phyloP scores from a whole-genome alignment of 768 basidiomycete species.

The Leccinum variicolor region DNA sequence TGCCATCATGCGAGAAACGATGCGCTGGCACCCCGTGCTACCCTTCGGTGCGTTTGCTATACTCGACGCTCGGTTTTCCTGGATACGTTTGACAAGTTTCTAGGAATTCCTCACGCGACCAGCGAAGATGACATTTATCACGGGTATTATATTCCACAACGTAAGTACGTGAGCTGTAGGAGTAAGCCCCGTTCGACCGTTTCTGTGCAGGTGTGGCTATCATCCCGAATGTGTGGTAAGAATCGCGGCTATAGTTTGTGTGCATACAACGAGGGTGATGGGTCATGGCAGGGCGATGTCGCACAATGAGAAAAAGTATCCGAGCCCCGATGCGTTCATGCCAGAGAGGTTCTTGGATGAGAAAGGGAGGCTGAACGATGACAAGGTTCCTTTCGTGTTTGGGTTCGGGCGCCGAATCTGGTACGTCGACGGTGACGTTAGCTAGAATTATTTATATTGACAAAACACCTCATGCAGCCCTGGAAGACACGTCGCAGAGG shows the following conservation, averaged over 20 bases:
- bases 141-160: not conserved
- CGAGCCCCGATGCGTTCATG: not conserved
- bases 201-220: not conserved
- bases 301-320: not conserved
- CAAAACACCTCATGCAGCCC: slow-evolving; percentile 1
- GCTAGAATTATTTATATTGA: not conserved
- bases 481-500: slow-evolving; percentile 21
- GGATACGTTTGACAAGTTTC: not conserved
- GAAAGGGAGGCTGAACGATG: not conserved
- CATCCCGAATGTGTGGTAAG: not conserved
- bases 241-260: not conserved
- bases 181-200: not conserved
- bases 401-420: slow-evolving; percentile 24
- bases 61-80: not conserved
- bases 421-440: not conserved
- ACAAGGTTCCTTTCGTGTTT: not conserved
- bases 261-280: not conserved
- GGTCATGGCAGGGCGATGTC: not conserved
- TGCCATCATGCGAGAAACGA: not conserved
- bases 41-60: not conserved
- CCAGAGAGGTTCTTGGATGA: not conserved
- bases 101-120: not conserved
- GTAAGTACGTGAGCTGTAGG: not conserved
- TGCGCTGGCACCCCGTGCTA: not conserved
- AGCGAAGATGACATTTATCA: not conserved